A percentile compares a stretch with the other conserved stretches of the same genome.
phyloP scores from a whole-genome alignment of 1,284 basidiomycete species.

The Flammula alnicola region DNA sequence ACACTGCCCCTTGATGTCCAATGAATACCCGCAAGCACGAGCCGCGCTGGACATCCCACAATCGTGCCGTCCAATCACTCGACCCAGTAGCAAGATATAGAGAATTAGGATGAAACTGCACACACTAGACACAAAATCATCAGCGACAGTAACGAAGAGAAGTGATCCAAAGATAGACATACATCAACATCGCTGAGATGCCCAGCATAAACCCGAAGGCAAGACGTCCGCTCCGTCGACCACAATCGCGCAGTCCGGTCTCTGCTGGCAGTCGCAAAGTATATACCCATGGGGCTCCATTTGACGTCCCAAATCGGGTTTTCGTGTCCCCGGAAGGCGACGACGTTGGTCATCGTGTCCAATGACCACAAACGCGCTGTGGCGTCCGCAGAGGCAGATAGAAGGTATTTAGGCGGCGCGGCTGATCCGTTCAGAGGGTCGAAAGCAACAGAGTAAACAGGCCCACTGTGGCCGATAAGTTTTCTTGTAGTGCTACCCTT shows the following conservation, averaged over 20 bases:
- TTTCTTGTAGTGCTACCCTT: slow-evolving; percentile 86
- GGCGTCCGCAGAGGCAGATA: slow-evolving; percentile 94
- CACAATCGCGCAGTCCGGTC: slow-evolving; percentile 96
- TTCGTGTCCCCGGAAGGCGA: slow-evolving; percentile 94
- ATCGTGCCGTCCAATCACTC: slow-evolving; percentile 91
- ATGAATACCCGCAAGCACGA: slow-evolving; percentile 94
- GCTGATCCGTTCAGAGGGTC: slow-evolving; percentile 91
- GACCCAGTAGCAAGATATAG: slow-evolving; percentile 97
- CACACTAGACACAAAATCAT: slow-evolving; percentile 63
- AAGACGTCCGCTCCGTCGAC: slow-evolving; percentile 91
- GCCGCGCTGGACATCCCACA: slow-evolving; percentile 99
- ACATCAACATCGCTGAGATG: slow-evolving; percentile 98
- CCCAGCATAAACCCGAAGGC: slow-evolving; percentile 93
- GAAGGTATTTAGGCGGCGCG: slow-evolving; percentile 82
- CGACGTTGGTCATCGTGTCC: slow-evolving; percentile 93
- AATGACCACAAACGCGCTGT: slow-evolving; percentile 94
- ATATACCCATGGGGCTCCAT: slow-evolving; percentile 98
- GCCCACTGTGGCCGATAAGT: slow-evolving; percentile 95
- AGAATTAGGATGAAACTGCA: slow-evolving; percentile 97
- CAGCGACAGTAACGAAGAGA: background rate
- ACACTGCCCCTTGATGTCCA: slow-evolving; percentile 92
- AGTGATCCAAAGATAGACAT: slow-evolving; percentile 39
- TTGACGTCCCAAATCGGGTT: slow-evolving; percentile 99
- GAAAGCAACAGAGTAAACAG: slow-evolving; percentile 94
- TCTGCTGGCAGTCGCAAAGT: slow-evolving; percentile 95